These are phyloP conservation scores for Coemansia sp. DNA, from an alignment of 192 early-diverging fungal species.

Conservation along the genomic window DNA sequence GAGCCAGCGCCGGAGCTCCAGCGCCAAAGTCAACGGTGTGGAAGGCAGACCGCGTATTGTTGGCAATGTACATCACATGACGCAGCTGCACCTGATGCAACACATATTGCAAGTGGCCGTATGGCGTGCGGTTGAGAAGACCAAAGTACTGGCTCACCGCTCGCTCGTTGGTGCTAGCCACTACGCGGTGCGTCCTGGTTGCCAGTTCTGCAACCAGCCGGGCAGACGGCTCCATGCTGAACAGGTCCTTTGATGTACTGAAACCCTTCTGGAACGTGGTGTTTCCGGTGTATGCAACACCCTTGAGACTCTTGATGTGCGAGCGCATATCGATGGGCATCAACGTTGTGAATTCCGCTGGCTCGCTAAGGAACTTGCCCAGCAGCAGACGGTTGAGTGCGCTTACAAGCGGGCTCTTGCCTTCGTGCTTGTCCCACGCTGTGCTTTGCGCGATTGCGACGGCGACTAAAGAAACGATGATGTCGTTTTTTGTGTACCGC, in stretches of 20 bases:
- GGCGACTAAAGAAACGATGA: background rate
- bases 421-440: background rate
- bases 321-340: background rate
- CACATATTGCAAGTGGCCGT: background rate
- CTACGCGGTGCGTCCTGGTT: background rate
- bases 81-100: background rate
- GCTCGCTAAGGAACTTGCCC: background rate
- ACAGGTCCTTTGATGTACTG: background rate
- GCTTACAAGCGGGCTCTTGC: background rate
- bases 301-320: background rate
- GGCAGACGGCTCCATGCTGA: background rate
- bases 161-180: background rate
- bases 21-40: conserved; percentile 5
- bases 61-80: background rate
- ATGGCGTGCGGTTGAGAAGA: background rate
- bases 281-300: background rate
- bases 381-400: background rate
- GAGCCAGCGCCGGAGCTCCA: background rate
- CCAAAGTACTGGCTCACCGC: background rate
- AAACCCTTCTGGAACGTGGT: background rate
- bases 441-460: background rate
- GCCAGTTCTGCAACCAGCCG: background rate
- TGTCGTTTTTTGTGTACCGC: background rate
- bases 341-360: background rate
- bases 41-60: conserved; percentile 1